These are phyloP conservation scores for Tetradesmus obliquus DNA, from an alignment of 139 green algal genomes.

Conservation along the genomic window DNA sequence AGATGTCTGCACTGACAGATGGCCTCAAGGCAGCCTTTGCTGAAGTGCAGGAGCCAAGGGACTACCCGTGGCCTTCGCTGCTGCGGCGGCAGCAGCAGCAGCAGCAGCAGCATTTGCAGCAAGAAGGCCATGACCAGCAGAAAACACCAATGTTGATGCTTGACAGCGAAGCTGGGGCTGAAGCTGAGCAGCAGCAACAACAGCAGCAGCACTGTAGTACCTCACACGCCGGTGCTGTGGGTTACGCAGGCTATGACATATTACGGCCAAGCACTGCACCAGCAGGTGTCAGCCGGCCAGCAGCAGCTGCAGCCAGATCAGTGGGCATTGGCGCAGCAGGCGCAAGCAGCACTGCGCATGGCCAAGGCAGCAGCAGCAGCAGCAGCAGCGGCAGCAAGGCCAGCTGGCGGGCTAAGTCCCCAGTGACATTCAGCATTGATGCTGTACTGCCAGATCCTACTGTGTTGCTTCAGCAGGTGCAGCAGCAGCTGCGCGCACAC, in stretches of 20 bases:
- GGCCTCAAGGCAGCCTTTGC: conserved; percentile 36
- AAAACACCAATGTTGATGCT: not conserved
- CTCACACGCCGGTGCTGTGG: not conserved
- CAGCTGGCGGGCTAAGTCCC: conserved; percentile 10
- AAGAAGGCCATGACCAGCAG: not conserved
- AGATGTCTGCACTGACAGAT: conserved; percentile 70
- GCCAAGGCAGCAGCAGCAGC: not conserved
- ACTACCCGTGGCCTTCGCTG: conserved; percentile 27
- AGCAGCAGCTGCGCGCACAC: not conserved
- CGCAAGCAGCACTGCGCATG: not conserved
- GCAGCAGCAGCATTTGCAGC: not conserved
- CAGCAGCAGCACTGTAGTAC: not conserved
- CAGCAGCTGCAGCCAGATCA: not conserved
- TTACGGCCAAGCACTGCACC: conserved; percentile 4
- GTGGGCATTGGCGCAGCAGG: not conserved
- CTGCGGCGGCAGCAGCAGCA: not conserved
- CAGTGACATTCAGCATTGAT: not conserved
- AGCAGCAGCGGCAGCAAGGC: not conserved
- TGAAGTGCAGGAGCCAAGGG: not conserved
- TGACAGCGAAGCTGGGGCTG: not conserved
- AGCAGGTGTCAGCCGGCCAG: not conserved
- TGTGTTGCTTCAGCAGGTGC: not conserved
- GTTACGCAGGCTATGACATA: not conserved
- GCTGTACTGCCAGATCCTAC: not conserved
- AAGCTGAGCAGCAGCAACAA: not conserved